These are phyloP conservation scores for Trichoderma sp. DNA, from an alignment of 2,329 filamentous ascomycete genomes.

Conservation along the genomic window DNA sequence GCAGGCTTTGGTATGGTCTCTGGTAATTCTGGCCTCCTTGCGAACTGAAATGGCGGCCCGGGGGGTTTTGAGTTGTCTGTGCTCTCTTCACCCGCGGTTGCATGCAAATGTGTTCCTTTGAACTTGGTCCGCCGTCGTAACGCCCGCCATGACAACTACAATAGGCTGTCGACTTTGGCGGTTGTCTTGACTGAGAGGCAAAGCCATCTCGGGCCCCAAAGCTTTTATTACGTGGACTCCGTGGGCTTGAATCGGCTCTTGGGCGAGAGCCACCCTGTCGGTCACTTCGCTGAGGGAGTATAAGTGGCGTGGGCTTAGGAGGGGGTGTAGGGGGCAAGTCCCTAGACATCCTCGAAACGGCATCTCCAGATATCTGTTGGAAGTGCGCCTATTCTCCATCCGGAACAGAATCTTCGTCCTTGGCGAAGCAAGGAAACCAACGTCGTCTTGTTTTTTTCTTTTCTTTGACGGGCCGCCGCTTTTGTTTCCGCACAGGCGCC, in stretches of 20 bases:
- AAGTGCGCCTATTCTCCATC: conserved; percentile 28
- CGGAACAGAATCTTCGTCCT: conserved; percentile 25
- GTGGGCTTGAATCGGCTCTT: conserved; percentile 17
- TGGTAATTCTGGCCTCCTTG: not conserved
- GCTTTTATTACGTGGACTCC: conserved; percentile 5
- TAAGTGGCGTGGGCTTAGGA: conserved; percentile 16
- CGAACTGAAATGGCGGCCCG: not conserved
- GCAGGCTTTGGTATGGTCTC: conserved; percentile 9
- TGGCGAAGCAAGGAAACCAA: conserved; percentile 33
- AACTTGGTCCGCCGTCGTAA: conserved; percentile 17
- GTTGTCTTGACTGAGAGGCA: not conserved
- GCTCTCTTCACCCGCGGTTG: not conserved
- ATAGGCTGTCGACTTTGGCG: conserved; percentile 11
- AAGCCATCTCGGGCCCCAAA: not conserved
- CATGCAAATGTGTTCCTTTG: not conserved
- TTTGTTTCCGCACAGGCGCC: conserved; percentile 25
- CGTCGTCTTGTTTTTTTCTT: conserved; percentile 21
- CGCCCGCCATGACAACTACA: conserved; percentile 3
- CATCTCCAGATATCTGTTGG: conserved; percentile 17
- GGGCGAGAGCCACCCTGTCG: not conserved
- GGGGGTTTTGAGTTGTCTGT: not conserved
- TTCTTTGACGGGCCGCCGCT: conserved; percentile 7
- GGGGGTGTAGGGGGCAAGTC: conserved; percentile 12
- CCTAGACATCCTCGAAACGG: not conserved
- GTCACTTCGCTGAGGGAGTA: not conserved